Evolutionary conservation across 2,329 filamentous ascomycete species (phyloP).

Genomic region (Fusarium xylarioides): DNA sequence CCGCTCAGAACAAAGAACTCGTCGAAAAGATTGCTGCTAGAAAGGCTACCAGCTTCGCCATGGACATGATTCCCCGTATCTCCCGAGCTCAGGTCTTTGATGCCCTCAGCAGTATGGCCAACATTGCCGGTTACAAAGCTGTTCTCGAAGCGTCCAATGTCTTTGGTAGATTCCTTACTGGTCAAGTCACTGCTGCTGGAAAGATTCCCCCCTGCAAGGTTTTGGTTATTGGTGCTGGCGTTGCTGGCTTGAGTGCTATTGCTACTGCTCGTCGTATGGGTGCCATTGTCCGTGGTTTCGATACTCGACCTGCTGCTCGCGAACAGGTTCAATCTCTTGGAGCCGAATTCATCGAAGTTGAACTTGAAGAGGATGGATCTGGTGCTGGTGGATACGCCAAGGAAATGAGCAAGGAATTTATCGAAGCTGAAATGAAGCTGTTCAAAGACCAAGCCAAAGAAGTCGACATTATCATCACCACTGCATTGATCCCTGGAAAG

Average conservation of each 20-base stretch:
- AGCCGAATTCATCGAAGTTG: slow-evolving; percentile 89
- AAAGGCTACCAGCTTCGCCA: slow-evolving; percentile 82
- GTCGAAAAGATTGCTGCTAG: slow-evolving; percentile 77
- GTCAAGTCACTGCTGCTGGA: slow-evolving; percentile 89
- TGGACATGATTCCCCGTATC: slow-evolving; percentile 93
- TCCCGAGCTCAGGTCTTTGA: slow-evolving; percentile 90
- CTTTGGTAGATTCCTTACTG: slow-evolving; percentile 88
- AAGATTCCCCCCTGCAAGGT: slow-evolving; percentile 93
- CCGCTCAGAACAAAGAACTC: slow-evolving; percentile 78
- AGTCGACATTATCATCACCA: slow-evolving; percentile 92
- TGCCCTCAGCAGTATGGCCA: slow-evolving; percentile 90
- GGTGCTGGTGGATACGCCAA: slow-evolving; percentile 90
- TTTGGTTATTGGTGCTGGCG: slow-evolving; percentile 87
- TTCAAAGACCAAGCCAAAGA: slow-evolving; percentile 88
- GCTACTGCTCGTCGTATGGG: slow-evolving; percentile 86
- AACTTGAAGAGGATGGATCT: slow-evolving; percentile 83
- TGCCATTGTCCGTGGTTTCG: slow-evolving; percentile 89
- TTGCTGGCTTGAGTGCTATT: slow-evolving; percentile 88
- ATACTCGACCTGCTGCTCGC: slow-evolving; percentile 86
- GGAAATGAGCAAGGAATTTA: slow-evolving; percentile 94
- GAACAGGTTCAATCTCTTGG: slow-evolving; percentile 92
- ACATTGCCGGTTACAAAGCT: slow-evolving; percentile 93
- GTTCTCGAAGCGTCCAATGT: slow-evolving; percentile 89
- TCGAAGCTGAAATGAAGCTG: slow-evolving; percentile 91
- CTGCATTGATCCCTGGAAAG: slow-evolving; percentile 86